Evolutionary conservation across 495 filamentous ascomycete genomes (phyloP), one percentile per base, ranked within the genome.

Genomic region (Podospora bellae-mahoneyi): DNA sequence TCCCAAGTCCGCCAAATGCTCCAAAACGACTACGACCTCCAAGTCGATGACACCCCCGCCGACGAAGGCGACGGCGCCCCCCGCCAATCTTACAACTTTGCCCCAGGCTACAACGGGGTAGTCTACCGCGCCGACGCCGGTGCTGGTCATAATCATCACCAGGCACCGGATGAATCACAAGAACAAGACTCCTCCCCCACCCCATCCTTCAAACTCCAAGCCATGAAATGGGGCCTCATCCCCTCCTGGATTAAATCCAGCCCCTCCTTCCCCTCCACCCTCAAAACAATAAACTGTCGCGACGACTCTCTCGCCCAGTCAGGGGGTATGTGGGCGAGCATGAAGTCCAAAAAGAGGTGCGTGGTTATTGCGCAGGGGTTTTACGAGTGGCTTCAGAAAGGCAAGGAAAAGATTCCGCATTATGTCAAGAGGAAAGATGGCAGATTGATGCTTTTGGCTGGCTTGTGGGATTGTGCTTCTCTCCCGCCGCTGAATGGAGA

Each of bases 221-320:
- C 90, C 32, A 97, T 96, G 91, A 92, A 91, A 83, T 97, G 93
- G 93, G 93, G 92, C 71, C 73, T 80, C 28, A 62, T 79, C 34
- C 78, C 78, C 48, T 79, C 68, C 65, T 80, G 78, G 78, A 76
- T 75, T 26, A 76, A 73, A 63, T 69, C 67, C 48, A 74, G 67
- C 64, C 74, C 92, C 0, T 87, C 91, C 76, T 96, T 94, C 69
- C 82, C 84, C 26, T 87, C 90, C 2, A 80, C 91, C 75, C 82
- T 94, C 83, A 91, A 89, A 72, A 96, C 92, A 0, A 99, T 98
- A 75, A 99, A 99, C 77, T 97, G 93, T 77, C 90, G 95, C 26
- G 93, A 94, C 74, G 95, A 97, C 78, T 95, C 92, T 3, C 80
- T 99, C 5, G 80, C 85, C 1, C 85, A 90, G 7, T 85, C 89